Evolutionary conservation across 192 early-diverging fungal genomes (phyloP), one percentile per base, ranked within the genome.

Genomic region (Entomortierella beljakovae): DNA sequence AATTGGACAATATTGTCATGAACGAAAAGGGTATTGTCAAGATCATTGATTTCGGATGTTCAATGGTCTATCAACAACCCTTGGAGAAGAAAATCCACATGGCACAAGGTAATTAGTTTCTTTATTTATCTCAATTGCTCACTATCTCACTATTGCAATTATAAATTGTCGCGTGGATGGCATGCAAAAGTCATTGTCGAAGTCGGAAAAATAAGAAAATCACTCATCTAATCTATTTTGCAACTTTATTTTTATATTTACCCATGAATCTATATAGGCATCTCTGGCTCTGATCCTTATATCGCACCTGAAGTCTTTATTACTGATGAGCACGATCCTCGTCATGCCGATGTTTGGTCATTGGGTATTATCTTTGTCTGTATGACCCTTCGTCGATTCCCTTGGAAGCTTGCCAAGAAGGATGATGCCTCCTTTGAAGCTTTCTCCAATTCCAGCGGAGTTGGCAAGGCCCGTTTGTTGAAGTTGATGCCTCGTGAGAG

Each of bases 11-110:
- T 86, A 86, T 94, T 49, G 80, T 97, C 31, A 75, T 98, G 72
- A 92, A 92, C 69, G 86, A 83, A 31, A 61, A 68, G 3, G 92
- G 93, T 15, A 87, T 91, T 49, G 79, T 98, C 75, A 98, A 98
- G 81, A 93, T 98, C 60, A 97, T 96, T 33, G 97, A 98, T 66
- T 98, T 98, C 86, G 97, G 97, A 33, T 95, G 95, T 51, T 92
- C 92, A 0, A 90, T 88, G 46, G 96, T 98, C 22, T 98, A 92
- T 73, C 89, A 92, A 59, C 90, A 90, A 33, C 95, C 95, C 9
- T 97, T 94, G 83, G 89, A 92, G 58, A 75, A 75, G n/a, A 80
- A 83, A 46, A 64, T 85, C 16, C 64, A 72, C 10, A 52, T 75
- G 51, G 70, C 66, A 16, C 60, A 80, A 83, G 87, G 86, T 88